Conservation (phyloP, 305 asterid genomes). For the Galium porrigens region DNA sequence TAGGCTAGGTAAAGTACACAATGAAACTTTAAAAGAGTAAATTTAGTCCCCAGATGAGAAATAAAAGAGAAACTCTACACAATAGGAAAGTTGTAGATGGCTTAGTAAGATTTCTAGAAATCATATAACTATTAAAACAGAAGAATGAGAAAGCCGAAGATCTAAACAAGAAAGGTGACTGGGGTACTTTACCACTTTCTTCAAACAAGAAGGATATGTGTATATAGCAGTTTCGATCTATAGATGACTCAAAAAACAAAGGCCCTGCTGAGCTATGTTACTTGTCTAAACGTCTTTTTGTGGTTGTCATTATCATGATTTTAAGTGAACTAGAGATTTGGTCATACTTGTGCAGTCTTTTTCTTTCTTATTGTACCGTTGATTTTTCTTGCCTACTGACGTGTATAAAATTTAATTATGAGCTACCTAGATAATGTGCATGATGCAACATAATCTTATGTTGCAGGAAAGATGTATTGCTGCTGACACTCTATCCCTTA, state of each 20-base stretch:
- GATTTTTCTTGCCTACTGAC: slow-evolving; percentile 10
- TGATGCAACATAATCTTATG: slow-evolving; percentile 24
- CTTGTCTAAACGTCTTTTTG: neutral
- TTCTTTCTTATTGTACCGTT: neutral
- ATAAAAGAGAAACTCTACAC: too few species aligned
- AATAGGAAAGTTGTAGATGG: neutral
- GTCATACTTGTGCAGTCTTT: neutral
- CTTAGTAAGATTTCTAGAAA: neutral
- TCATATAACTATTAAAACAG: neutral
- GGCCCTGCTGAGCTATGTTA: neutral
- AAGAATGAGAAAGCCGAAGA: neutral
- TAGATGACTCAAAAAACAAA: neutral
- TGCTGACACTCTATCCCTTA: slow-evolving; percentile 75
- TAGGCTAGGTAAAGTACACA: too few species aligned
- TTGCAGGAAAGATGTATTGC: slow-evolving; percentile 99
- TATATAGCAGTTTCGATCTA: neutral
- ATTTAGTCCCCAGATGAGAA: neutral
- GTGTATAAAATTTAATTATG: neutral
- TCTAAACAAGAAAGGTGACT: too few species aligned
- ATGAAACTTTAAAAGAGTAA: neutral
- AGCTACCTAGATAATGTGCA: slow-evolving; percentile 13
- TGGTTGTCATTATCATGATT: neutral
- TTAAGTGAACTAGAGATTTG: neutral
- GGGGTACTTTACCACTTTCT: too few species aligned
- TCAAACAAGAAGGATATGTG: neutral